Base-by-base conservation (phyloP, 2,329 filamentous ascomycete species). In the Sporothrix inflata region DNA sequence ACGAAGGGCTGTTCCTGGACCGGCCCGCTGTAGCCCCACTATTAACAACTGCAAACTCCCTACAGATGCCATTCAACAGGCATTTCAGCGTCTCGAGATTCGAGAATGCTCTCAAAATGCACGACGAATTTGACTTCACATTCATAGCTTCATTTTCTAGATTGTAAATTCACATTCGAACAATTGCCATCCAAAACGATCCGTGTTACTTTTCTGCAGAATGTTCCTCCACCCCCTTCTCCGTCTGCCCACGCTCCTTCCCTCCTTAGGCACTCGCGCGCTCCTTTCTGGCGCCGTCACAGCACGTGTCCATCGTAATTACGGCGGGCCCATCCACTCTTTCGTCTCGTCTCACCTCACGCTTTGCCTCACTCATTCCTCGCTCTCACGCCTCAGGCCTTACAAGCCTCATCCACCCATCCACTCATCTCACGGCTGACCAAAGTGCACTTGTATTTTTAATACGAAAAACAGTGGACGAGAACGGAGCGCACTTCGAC, bases 41-140 rank as follows among this genome's bases (percentile, higher is more conserved):
- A 65, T 65, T 65, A 65, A 45, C 60, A 65, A 65, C 60, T 65
- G 60, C 60, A 38, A 65, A 21, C 40, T 42, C 40, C 19, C 60
- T 19, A 65, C n/a, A 65, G 40, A 21, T 42, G 38, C 60, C 60
- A 24, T 65, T 65, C 60, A 65, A 65, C 60, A 42, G 60, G 60
- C 60, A 45, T 40, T 24, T 30, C 5, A 21, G 38, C 60, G 45
- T 63, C n/a, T 63, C 60, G 27, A 63, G n/a, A 42, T 14, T 11
- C 51, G 21, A 12, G 38, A 42, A 1, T 5, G n/a, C 19, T 55
- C 30, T 30, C 51, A 55, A 55, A 55, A 55, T 53, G 49, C 27
- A 27, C 34, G n/a, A 42, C n/a, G 12, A 8, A 65, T 45, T 45
- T 45, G 21, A 38, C 34, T 27, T 42, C 16, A 27, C 27, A 4